A percentile compares a stretch with the other conserved stretches of the same genome.
These are phyloP conservation scores for Zychaea mexicana DNA, from an alignment of 371 early-diverging fungal genomes.

Conservation along the genomic window DNA sequence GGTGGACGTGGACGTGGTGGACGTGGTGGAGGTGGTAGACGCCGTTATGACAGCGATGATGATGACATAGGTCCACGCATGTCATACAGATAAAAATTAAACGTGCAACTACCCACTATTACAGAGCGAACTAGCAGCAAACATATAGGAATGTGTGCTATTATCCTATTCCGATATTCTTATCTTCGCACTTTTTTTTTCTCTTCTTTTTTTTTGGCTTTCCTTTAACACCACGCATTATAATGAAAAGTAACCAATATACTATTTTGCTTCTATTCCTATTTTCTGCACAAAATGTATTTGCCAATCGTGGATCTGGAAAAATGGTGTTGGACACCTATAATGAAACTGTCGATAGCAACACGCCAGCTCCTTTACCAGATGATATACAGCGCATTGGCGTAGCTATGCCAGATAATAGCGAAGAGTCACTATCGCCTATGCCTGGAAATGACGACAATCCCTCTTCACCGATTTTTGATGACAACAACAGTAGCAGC, in stretches of 20 bases:
- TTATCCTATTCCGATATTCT: neutral
- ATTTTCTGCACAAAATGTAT: neutral
- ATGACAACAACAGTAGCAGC: neutral
- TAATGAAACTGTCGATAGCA: neutral
- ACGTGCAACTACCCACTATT: neutral
- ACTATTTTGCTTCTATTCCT: neutral
- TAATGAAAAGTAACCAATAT: neutral
- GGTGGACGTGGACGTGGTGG: constrained; percentile 35
- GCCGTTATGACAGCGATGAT: constrained; percentile 14
- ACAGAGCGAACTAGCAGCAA: neutral
- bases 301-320: constrained; percentile 5
- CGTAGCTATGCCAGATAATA: neutral
- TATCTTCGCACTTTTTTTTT: constrained; percentile 3
- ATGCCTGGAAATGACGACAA: neutral
- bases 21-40: constrained; percentile 4
- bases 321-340: neutral
- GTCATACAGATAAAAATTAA: neutral
- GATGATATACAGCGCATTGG: neutral
- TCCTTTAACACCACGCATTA: neutral
- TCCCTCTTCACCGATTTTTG: neutral
- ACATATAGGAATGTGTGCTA: constrained; percentile 1
- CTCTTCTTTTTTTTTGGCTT: constrained; percentile 4
- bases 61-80: constrained; percentile 22
- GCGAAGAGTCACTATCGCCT: neutral
- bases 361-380: neutral